Evolutionary conservation across 2,329 filamentous ascomycete genomes (phyloP).

Genomic region (Graphilbum ipis-grandicollis): DNA sequence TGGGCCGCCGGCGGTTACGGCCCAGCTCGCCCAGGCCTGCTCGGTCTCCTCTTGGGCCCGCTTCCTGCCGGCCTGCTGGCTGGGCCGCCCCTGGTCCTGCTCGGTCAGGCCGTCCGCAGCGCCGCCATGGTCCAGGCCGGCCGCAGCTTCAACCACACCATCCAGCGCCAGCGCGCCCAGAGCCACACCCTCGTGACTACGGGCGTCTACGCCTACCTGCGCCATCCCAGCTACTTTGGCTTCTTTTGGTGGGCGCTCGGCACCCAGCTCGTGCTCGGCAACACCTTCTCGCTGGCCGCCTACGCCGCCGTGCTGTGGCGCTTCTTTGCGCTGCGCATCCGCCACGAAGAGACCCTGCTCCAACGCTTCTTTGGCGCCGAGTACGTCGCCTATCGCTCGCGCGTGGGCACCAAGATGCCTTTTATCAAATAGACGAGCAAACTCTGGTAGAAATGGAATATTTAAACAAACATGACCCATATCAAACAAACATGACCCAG

Average conservation of each 20-base stretch:
- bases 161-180: conserved; percentile 51
- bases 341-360: conserved; percentile 61
- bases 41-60: conserved; percentile 8
- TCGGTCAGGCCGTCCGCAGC: conserved; percentile 64
- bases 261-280: conserved; percentile 80
- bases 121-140: conserved; percentile 80
- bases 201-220: conserved; percentile 58
- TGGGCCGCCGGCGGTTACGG: too few species aligned
- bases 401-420: conserved; percentile 64
- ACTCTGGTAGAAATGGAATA: too few species aligned
- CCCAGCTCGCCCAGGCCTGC: too few species aligned
- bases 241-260: conserved; percentile 99
- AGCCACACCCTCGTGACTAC: conserved; percentile 68
- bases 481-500: too few species aligned
- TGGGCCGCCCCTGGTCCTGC: conserved; percentile 37
- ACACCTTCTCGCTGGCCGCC: conserved; percentile 56
- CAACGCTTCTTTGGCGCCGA: conserved; percentile 70
- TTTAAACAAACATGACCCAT: too few species aligned
- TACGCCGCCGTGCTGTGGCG: conserved; percentile 66
- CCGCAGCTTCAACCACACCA: conserved; percentile 77
- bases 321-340: conserved; percentile 65
- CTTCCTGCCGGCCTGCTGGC: conserved; percentile 14
- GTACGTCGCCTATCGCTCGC: conserved; percentile 56
- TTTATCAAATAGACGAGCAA: conserved; percentile 37
- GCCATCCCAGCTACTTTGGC: conserved; percentile 91